Evolutionary conservation across 345 rosid species (phyloP), one percentile per base, ranked within the genome.

Genomic region (Physaria fendleri): DNA sequence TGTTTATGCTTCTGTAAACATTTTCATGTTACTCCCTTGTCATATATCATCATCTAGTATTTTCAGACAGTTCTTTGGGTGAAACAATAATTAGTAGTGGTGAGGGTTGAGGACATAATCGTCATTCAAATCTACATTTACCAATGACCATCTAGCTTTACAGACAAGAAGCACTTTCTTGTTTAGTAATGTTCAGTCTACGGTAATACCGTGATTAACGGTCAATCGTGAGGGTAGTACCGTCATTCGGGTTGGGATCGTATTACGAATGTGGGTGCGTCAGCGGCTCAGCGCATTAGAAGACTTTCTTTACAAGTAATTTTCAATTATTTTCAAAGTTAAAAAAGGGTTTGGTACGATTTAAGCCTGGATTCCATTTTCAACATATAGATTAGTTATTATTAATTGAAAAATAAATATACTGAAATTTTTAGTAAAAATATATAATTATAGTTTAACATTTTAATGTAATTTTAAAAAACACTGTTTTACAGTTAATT

Each of bases 221-320:
- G n/a, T 52, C 25, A 20, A 6, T 40, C n/a, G n/a, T 0, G 10
- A 43, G 67, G 73, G 33, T 5, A 68, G 15, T 20, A 34, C 2
- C 43, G 73, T 44, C 73, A 68, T 60, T 35, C 1, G 23, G 0
- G 23, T 5, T 32, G 9, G 7, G 64, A 8, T 56, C n/a, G 56
- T 5, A 40, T 33, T 41, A 67, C 72, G 61, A 43, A 41, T 27
- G 66, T 11, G 32, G 54, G 16, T 58, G 53, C 66, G 65, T 67
- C 72, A 65, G 51, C 52, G 55, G 51, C 52, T 2, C 24, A 22
- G 37, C 37, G 14, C 64, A 50, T 39, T 14, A 53, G 43, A 38
- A 68, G 52, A 54, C 73, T 68, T 68, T 53, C 42, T 28, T 60
- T 44, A 52, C 67, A 68, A 34, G 73, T 41, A 50, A 68, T 37